Conservation (phyloP, 2,329 filamentous ascomycete species). For the Scortechinia acanthostroma region DNA sequence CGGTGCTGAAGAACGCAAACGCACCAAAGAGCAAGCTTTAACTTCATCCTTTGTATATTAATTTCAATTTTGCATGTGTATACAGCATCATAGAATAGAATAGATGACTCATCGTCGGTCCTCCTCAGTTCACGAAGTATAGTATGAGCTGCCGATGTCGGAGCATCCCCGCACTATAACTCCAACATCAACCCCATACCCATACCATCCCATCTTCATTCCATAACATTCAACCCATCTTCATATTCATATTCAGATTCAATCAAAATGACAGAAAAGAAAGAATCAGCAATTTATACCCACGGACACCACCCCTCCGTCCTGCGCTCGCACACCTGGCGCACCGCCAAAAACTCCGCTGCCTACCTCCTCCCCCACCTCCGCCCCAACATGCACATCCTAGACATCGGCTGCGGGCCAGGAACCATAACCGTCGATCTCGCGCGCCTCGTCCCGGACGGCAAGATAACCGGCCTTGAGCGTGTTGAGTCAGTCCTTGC, state of each 20-base stretch:
- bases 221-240: not conserved
- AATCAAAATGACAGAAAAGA: not conserved
- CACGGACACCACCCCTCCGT: constrained; percentile 29
- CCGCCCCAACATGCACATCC: constrained; percentile 23
- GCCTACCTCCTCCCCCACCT: constrained; percentile 31
- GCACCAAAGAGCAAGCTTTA: constrained; percentile 39
- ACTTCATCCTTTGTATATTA: constrained; percentile 2
- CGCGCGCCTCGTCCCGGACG: constrained; percentile 25
- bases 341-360: constrained; percentile 33
- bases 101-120: no score
- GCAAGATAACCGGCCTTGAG: constrained; percentile 29
- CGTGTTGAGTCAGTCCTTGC: constrained; percentile 18
- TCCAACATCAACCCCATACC: no score
- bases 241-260: not conserved
- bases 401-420: constrained; percentile 39
- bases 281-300: constrained; percentile 14
- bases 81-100: no score
- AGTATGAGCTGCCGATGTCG: no score
- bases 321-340: constrained; percentile 24
- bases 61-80: no score
- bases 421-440: constrained; percentile 37
- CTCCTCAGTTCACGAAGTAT: no score
- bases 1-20: constrained; percentile 54
- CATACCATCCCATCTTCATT: no score
- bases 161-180: no score